A percentile compares a stretch with the other conserved stretches of the same genome.
phyloP scores from a whole-genome alignment of 2,329 filamentous ascomycete species.

The Clathrospora elynae region DNA sequence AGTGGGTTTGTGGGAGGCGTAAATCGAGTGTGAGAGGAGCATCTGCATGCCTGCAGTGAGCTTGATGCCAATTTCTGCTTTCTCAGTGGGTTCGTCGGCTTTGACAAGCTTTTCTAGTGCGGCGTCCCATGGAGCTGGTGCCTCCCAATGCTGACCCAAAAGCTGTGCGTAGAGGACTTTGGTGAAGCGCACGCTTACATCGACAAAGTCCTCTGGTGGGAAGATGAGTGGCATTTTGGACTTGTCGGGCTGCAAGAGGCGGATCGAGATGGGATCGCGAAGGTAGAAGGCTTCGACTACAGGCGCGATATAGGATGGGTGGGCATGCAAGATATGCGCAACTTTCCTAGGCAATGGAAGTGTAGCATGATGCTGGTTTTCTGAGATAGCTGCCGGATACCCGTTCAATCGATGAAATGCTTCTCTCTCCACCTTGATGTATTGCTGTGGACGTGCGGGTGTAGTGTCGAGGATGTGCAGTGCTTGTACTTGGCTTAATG shows the following conservation, averaged over 20 bases:
- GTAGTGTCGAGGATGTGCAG: constrained; percentile 63
- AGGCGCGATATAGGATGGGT: constrained; percentile 77
- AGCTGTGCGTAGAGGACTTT: constrained; percentile 90
- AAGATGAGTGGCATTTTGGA: constrained; percentile 63
- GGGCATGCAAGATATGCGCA: constrained; percentile 76
- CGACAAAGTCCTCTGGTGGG: constrained; percentile 77
- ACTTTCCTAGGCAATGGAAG: constrained; percentile 80
- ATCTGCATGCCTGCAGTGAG: constrained; percentile 90
- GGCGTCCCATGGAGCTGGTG: constrained; percentile 62
- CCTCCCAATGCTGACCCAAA: constrained; percentile 78
- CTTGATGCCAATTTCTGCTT: constrained; percentile 81
- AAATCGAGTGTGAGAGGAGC: constrained; percentile 70
- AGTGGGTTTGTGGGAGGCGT: constrained; percentile 69
- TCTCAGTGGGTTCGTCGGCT: constrained; percentile 44
- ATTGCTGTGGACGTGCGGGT: constrained; percentile 68
- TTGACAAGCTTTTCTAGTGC: constrained; percentile 43
- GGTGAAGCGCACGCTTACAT: constrained; percentile 79
- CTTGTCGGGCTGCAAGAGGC: constrained; percentile 64
- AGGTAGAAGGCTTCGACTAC: constrained; percentile 92
- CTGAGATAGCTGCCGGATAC: constrained; percentile 76
- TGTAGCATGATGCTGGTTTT: constrained; percentile 76
- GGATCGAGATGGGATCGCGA: constrained; percentile 77
- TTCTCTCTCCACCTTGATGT: constrained; percentile 77
- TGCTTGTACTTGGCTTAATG: constrained; percentile 68
- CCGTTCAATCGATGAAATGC: constrained; percentile 87